These are phyloP conservation scores for Hyphopichia wangnamkhiaoensis DNA, from an alignment of 1,139 yeast genomes.

Conservation along the genomic window DNA sequence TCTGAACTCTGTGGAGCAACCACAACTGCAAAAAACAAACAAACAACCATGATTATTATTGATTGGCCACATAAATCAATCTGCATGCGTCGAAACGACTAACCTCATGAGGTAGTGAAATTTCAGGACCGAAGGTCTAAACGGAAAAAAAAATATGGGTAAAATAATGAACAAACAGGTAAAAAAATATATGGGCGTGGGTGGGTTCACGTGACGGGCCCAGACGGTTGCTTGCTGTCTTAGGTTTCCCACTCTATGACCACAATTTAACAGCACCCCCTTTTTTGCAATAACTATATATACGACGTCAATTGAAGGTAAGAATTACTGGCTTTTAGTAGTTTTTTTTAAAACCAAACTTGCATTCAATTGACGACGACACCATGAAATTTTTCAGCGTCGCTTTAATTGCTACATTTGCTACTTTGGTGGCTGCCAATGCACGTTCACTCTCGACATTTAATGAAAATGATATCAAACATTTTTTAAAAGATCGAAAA, in stretches of 20 bases:
- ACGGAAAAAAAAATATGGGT: no score
- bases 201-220: background rate
- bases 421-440: conserved; percentile 6
- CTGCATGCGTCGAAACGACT: no score
- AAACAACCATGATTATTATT: no score
- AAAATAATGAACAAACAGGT: no score
- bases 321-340: background rate
- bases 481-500: conserved; percentile 37
- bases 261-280: background rate
- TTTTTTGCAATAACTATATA: no score
- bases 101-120: no score
- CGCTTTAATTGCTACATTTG: conserved; percentile 1
- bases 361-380: background rate
- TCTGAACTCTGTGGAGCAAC: no score
- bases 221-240: background rate
- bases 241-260: background rate
- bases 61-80: no score
- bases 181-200: background rate
- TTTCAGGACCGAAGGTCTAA: no score
- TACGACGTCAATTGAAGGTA: no score
- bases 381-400: conserved; percentile 1
- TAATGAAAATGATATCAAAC: conserved; percentile 26
- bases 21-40: no score
- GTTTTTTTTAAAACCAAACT: background rate
- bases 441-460: conserved; percentile 15